Evolutionary conservation across 75 land plant genomes (phyloP).

Genomic region (Chamaecyparis obtusa): DNA sequence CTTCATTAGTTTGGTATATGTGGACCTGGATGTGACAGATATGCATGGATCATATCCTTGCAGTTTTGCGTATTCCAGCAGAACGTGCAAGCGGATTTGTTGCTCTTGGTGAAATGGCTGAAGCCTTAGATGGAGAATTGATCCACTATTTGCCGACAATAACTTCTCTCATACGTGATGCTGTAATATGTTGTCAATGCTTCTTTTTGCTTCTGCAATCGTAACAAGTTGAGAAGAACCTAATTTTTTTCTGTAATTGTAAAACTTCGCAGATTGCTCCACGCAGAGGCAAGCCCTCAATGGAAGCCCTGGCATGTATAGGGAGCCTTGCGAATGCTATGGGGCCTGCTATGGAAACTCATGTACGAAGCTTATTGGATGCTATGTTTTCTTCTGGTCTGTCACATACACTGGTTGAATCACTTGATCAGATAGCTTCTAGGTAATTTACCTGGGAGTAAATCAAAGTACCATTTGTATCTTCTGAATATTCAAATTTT

Average conservation of each 20-base stretch:
- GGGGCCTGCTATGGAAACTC: constrained; percentile 81
- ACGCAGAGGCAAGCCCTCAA: constrained; percentile 81
- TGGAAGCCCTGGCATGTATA: constrained; percentile 90
- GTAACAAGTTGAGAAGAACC: not conserved
- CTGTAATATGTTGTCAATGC: constrained; percentile 44
- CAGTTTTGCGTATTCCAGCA: constrained; percentile 77
- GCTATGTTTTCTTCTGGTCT: constrained; percentile 86
- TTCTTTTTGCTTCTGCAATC: not conserved
- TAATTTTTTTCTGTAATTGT: constrained; percentile 1
- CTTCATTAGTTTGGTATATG: not conserved
- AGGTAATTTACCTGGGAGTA: constrained; percentile 42
- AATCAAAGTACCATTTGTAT: not conserved
- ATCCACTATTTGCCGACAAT: constrained; percentile 79
- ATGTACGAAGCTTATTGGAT: constrained; percentile 85
- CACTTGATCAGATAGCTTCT: constrained; percentile 76
- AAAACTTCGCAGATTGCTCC: constrained; percentile 70
- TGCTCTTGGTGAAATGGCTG: constrained; percentile 99
- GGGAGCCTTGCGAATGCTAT: constrained; percentile 93
- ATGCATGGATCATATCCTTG: constrained; percentile 96
- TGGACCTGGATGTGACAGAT: constrained; percentile 43
- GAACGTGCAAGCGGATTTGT: constrained; percentile 95
- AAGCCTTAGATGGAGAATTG: constrained; percentile 93
- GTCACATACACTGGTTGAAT: constrained; percentile 60
- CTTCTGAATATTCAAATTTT: not conserved
- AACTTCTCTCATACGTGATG: constrained; percentile 78